Evolutionary conservation across 495 filamentous ascomycete genomes (phyloP), one percentile per base, ranked within the genome.

Genomic region (Lindgomyces ingoldianus): DNA sequence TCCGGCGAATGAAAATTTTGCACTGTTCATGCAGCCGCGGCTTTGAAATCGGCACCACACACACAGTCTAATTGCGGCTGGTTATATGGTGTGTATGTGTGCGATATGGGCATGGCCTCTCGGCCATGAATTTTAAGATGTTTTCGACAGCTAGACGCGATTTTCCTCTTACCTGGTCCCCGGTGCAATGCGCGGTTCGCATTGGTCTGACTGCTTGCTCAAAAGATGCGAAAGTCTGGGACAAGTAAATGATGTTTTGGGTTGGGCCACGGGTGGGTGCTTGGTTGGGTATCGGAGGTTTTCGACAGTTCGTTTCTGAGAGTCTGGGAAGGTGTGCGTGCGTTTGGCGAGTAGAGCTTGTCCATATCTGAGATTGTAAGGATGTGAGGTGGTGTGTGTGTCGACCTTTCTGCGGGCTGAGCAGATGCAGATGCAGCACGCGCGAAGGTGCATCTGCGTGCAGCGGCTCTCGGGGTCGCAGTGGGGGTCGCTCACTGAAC

Each of bases 1-100:
- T 57, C 39, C 44, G 22, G 29, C 62, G 44, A 64, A 52, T 50
- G 54, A 46, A 58, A 64, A 58, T 26, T 57, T 64, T 64, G 50
- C 44, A 19, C 18, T 2, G 16, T 12, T 33, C n/a, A n/a, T n/a
- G n/a, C n/a, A n/a, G n/a, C n/a, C n/a, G n/a, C n/a, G n/a, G n/a
- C n/a, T n/a, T n/a, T n/a, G n/a, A n/a, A n/a, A n/a, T n/a, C n/a
- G n/a, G n/a, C n/a, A n/a, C n/a, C n/a, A n/a, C n/a, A n/a, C n/a
- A n/a, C n/a, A n/a, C n/a, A n/a, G n/a, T n/a, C n/a, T n/a, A n/a
- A n/a, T n/a, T n/a, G n/a, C n/a, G n/a, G n/a, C n/a, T n/a, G n/a
- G n/a, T n/a, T n/a, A n/a, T n/a, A n/a, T n/a, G n/a, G n/a, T n/a
- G n/a, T n/a, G n/a, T n/a, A n/a, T n/a, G n/a, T n/a, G n/a, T n/a